These are phyloP conservation scores for Jamesozyma jinghongensis DNA, from an alignment of 805 yeast genomes.

Conservation along the genomic window DNA sequence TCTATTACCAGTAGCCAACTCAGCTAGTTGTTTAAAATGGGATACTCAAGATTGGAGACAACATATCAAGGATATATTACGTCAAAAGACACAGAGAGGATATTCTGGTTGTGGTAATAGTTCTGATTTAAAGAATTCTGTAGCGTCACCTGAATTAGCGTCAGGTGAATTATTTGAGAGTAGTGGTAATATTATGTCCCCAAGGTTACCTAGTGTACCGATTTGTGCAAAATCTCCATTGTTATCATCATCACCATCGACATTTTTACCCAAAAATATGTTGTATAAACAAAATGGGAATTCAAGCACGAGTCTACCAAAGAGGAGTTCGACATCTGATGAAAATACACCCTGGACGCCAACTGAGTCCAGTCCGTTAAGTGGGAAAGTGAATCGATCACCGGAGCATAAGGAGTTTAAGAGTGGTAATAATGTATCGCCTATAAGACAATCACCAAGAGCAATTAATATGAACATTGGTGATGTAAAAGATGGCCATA, in stretches of 20 bases:
- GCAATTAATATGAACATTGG: no score
- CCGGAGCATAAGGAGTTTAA: no score
- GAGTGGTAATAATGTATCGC: no score
- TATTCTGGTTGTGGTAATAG: slow-evolving; percentile 72
- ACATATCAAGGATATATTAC: slow-evolving; percentile 47
- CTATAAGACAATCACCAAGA: no score
- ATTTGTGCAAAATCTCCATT: not conserved
- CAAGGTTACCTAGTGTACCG: slow-evolving; percentile 1
- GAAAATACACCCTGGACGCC: no score
- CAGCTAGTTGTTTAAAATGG: slow-evolving; percentile 41
- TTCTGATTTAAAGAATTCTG: slow-evolving; percentile 53
- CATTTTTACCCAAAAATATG: not conserved
- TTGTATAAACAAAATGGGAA: not conserved
- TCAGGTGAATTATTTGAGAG: slow-evolving; percentile 29
- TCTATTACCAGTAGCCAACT: slow-evolving; percentile 34
- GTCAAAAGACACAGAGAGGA: slow-evolving; percentile 46
- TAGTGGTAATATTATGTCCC: slow-evolving; percentile 15
- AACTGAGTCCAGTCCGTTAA: no score
- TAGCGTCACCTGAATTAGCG: slow-evolving; percentile 40
- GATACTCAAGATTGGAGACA: slow-evolving; percentile 48
- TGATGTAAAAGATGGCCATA: no score
- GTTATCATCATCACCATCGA: not conserved
- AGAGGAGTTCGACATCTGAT: no score
- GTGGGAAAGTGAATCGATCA: no score
- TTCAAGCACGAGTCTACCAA: not conserved